Conservation (phyloP, 148 eudicot genomes). For the Vaccinium darrowii region DNA sequence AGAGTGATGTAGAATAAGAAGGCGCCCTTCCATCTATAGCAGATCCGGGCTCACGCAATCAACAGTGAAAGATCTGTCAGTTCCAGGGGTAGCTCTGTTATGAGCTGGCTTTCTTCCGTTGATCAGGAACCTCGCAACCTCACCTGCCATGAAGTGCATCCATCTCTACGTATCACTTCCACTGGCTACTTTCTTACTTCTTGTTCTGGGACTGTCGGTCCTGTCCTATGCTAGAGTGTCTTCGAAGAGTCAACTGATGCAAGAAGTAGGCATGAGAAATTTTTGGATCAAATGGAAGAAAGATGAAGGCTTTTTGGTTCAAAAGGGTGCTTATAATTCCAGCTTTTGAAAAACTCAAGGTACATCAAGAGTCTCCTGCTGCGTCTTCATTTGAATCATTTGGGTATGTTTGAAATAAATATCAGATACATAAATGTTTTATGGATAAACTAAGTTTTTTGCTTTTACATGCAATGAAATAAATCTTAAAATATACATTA, state of each 20-base stretch:
- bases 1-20: background rate
- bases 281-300: background rate
- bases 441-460: too few species aligned
- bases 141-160: background rate
- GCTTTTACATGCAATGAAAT: too few species aligned
- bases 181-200: background rate
- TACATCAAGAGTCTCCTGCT: conserved; percentile 6
- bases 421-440: too few species aligned
- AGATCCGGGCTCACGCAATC: background rate
- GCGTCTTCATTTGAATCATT: background rate
- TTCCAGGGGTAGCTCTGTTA: background rate
- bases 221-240: background rate
- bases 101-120: background rate
- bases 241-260: background rate
- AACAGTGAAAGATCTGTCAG: background rate
- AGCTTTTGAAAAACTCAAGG: conserved; percentile 7
- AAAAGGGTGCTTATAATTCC: background rate
- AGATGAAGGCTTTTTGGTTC: background rate
- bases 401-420: background rate
- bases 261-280: background rate
- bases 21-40: background rate
- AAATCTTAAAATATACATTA: too few species aligned
- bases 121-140: background rate
- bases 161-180: background rate
- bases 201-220: background rate